phyloP scores from a whole-genome alignment of 192 early-diverging fungal species.

The Oehlia diaphana region DNA sequence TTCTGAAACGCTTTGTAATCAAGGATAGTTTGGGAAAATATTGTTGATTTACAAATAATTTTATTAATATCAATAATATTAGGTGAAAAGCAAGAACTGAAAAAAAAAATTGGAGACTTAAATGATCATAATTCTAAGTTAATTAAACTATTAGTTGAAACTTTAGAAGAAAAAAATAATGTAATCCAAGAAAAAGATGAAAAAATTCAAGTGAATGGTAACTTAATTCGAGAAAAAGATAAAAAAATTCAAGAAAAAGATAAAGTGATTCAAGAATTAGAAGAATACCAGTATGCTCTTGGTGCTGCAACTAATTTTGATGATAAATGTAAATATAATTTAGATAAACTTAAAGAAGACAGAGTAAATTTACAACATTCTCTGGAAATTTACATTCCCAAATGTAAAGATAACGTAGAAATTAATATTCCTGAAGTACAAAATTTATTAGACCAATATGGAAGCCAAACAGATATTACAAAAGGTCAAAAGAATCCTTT shows the following conservation, averaged over 20 bases:
- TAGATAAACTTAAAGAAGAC: background rate
- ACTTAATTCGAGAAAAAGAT: too few relatives aligned
- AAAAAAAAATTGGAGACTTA: too few relatives aligned
- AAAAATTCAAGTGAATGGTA: too few relatives aligned
- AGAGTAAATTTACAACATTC: slow-evolving; percentile 1
- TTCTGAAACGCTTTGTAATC: too few relatives aligned
- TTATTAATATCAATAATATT: too few relatives aligned
- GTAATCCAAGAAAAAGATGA: too few relatives aligned
- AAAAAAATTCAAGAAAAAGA: background rate
- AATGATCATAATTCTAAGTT: too few relatives aligned
- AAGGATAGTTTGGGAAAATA: too few relatives aligned
- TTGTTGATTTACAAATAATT: too few relatives aligned
- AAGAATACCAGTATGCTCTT: slow-evolving; percentile 15
- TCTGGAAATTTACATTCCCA: background rate
- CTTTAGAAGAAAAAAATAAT: too few relatives aligned
- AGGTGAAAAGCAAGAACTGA: too few relatives aligned
- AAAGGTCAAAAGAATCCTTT: background rate
- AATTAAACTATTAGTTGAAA: too few relatives aligned
- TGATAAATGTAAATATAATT: slow-evolving; percentile 12
- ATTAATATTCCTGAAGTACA: background rate
- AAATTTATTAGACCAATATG: slow-evolving; percentile 5
- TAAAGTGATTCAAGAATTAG: background rate
- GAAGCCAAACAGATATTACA: background rate
- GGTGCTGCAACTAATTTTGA: slow-evolving; percentile 13
- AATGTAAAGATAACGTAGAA: background rate